phyloP scores from a whole-genome alignment of 2,329 filamentous ascomycete species.

The Aspergillus sp. region DNA sequence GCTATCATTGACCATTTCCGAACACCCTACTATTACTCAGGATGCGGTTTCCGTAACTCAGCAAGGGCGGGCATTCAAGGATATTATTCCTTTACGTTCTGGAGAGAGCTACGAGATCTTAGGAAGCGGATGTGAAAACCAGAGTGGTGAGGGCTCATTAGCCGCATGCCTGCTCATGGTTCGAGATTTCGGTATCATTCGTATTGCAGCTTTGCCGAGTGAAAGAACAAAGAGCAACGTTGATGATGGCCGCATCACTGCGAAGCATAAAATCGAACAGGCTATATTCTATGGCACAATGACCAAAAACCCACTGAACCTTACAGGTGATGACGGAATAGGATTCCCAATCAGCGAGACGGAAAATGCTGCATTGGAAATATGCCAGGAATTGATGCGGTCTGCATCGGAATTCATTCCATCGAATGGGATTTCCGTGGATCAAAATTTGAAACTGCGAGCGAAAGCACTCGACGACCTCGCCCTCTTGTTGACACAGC shows the following conservation, averaged over 20 bases:
- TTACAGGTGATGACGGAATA: constrained; percentile 67
- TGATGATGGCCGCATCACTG: constrained; percentile 61
- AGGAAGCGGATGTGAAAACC: constrained; percentile 52
- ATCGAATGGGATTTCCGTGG: constrained; percentile 71
- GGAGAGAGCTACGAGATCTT: constrained; percentile 53
- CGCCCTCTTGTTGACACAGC: constrained; percentile 67
- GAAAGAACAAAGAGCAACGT: constrained; percentile 50
- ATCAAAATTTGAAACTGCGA: constrained; percentile 75
- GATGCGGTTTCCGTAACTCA: constrained; percentile 67
- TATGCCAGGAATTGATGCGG: constrained; percentile 79
- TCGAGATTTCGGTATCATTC: constrained; percentile 59
- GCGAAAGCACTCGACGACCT: constrained; percentile 74
- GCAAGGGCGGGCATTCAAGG: constrained; percentile 72
- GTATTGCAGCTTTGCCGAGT: constrained; percentile 49
- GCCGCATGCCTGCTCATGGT: constrained; percentile 56
- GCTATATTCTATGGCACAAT: constrained; percentile 88
- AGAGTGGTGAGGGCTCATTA: constrained; percentile 38
- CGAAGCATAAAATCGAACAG: constrained; percentile 88
- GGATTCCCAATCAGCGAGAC: constrained; percentile 71
- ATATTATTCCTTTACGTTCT: constrained; percentile 75
- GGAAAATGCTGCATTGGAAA: constrained; percentile 70
- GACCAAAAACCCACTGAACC: constrained; percentile 82
- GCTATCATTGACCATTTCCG: constrained; percentile 67
- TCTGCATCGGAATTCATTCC: constrained; percentile 76
- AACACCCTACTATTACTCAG: constrained; percentile 74